A percentile compares a stretch with the other conserved stretches of the same genome.
Evolutionary conservation across 1,284 basidiomycete species (phyloP).

Genomic region (Cutaneotrichosporon sp.): DNA sequence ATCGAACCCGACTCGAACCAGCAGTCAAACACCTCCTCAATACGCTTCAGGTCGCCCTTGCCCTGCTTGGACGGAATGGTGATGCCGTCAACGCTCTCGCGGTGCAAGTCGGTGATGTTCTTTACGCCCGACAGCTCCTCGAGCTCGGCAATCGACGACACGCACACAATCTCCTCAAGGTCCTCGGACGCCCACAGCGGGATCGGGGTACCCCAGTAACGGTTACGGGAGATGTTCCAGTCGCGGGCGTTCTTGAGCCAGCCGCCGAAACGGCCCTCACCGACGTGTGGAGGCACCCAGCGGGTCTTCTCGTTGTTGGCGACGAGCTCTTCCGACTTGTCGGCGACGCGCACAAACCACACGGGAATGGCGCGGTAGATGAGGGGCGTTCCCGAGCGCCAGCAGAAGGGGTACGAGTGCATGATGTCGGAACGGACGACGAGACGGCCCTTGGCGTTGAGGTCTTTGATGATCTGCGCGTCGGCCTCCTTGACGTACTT

Average conservation of each 20-base stretch:
- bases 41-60: constrained; percentile 80
- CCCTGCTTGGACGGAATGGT: constrained; percentile 90
- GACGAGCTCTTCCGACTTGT: constrained; percentile 77
- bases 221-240: constrained; percentile 98
- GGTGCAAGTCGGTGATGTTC: constrained; percentile 87
- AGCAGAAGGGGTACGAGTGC: constrained; percentile 96
- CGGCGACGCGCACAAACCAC: constrained; percentile 92
- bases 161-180: constrained; percentile 82
- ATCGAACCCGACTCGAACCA: constrained; percentile 99
- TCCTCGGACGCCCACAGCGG: constrained; percentile 96
- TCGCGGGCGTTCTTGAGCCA: constrained; percentile 97
- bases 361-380: constrained; percentile 94
- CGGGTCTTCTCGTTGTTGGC: constrained; percentile 84
- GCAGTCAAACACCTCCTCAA: constrained; percentile 98
- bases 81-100: constrained; percentile 92
- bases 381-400: constrained; percentile 92
- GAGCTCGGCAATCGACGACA: constrained; percentile 84
- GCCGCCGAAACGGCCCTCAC: constrained; percentile 90
- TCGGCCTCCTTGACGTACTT: constrained; percentile 92
- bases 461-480: constrained; percentile 83
- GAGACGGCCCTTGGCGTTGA: constrained; percentile 82
- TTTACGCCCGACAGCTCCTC: constrained; percentile 79
- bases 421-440: constrained; percentile 80
- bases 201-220: constrained; percentile 98
- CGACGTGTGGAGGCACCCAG: constrained; percentile 90